Evolutionary conservation across 805 yeast species (phyloP), one percentile per base, ranked within the genome.

Genomic region (Naumovozyma baii): DNA sequence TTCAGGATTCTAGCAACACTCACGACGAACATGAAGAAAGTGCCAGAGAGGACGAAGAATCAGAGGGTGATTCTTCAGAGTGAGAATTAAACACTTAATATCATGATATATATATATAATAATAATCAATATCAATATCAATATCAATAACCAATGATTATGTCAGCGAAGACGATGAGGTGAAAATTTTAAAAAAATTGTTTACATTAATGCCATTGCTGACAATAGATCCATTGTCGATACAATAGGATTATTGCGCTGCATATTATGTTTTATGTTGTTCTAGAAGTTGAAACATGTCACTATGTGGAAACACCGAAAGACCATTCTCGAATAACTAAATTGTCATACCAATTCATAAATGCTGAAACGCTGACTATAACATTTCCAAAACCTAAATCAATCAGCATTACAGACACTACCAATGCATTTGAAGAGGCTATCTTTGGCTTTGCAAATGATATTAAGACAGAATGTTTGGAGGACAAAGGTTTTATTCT

Each of bases 271-370:
- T 46, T 42, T 42, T 52, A 50, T 48, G 54, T 52, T 39, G 53
- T 52, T 39, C 40, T 52, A 39, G 57, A 55, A 40, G 46, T 49
- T 12, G 49, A 49, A 36, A 42, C 47, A 12, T 37, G 42, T 18
- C 52, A 51, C 39, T 36, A 39, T 31, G 45, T 44, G 29, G 57
- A 52, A 31, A 48, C 48, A 2, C 61, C 62, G 13, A 76, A 74
- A 51, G 94, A 83, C 58, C 70, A 83, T 25, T 69, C 80, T 3
- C 87, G 80, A 56, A 66, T 79, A 41, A 70, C 77, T 28, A 83
- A 78, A 54, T 57, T 85, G 13, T 75, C 83, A 3, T 85, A 90
- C 83, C 61, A 71, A 20, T 51, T 78, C 3, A 61, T 83, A 14
- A 78, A 80, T 52, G 71, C 83, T 15, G 51, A 61, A 4, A 66